Conservation (phyloP, 148 eudicot genomes). For the Bassia scoparia region DNA sequence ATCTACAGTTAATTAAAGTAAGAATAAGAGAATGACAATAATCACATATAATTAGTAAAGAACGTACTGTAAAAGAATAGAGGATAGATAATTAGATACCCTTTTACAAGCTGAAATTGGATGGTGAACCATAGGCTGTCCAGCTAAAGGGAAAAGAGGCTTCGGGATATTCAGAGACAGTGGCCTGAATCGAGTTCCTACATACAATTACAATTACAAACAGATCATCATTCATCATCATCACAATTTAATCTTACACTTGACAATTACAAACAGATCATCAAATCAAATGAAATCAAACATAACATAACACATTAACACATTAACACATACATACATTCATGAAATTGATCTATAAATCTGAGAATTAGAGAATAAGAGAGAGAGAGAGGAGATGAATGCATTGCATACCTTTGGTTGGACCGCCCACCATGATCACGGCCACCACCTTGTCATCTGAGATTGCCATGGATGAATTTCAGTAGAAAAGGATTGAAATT, state of each 20-base stretch:
- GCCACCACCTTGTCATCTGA: conserved; percentile 80
- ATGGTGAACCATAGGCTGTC: conserved; percentile 97
- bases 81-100: too few species aligned
- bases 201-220: conserved; percentile 3
- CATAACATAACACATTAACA: too few species aligned
- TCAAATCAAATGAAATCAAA: conserved; percentile 13
- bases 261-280: background rate
- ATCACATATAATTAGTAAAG: too few species aligned
- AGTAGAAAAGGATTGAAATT: too few species aligned
- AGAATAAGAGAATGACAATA: too few species aligned
- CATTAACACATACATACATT: too few species aligned
- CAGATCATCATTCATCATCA: background rate
- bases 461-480: conserved; percentile 38
- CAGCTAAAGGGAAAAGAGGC: conserved; percentile 94
- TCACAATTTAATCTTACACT: background rate
- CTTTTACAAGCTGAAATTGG: conserved; percentile 89
- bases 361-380: too few species aligned
- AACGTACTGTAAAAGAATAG: too few species aligned
- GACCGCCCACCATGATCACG: conserved; percentile 98
- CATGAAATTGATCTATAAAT: too few species aligned
- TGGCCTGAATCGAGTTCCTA: conserved; percentile 90
- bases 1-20: conserved; percentile 43
- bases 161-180: conserved; percentile 81
- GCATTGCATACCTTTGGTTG: conserved; percentile 67
- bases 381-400: background rate